Evolutionary conservation across 2,329 filamentous ascomycete genomes (phyloP).

Genomic region (Fonsecaea pugnacius): DNA sequence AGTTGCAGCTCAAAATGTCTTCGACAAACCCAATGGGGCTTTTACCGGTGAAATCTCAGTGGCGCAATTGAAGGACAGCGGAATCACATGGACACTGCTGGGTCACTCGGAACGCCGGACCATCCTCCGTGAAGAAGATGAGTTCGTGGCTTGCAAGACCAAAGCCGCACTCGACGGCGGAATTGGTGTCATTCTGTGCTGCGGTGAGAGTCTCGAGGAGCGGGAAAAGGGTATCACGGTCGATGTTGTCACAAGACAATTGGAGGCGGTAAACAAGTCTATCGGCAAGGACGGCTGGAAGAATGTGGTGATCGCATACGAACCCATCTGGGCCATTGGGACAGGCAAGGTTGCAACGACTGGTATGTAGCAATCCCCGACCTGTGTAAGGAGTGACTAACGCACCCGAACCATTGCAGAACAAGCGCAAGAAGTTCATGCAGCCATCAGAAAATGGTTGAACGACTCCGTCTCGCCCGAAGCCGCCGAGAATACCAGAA

Average conservation of each 20-base stretch:
- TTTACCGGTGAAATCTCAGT: constrained; percentile 97
- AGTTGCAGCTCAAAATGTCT: constrained; percentile 95
- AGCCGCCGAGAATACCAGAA: constrained; percentile 82
- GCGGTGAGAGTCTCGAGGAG: constrained; percentile 86
- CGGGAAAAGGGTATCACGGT: constrained; percentile 36
- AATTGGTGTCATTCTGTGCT: constrained; percentile 92
- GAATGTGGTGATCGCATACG: constrained; percentile 95
- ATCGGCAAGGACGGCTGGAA: constrained; percentile 76
- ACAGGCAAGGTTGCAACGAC: constrained; percentile 90
- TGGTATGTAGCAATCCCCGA: constrained; percentile 23
- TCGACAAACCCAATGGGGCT: constrained; percentile 93
- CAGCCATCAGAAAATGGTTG: constrained; percentile 88
- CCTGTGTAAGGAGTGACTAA: neutral
- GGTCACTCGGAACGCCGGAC: constrained; percentile 95
- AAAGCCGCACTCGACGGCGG: constrained; percentile 88
- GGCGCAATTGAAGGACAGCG: constrained; percentile 84
- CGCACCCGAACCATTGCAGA: constrained; percentile 49
- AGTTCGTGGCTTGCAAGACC: constrained; percentile 88
- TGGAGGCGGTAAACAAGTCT: constrained; percentile 76
- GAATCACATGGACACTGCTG: constrained; percentile 86
- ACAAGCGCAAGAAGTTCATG: constrained; percentile 93
- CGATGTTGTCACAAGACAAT: constrained; percentile 76
- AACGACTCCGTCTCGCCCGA: constrained; percentile 72
- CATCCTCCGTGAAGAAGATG: constrained; percentile 83
- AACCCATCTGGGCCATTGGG: constrained; percentile 92